Evolutionary conservation across 257 asterid species (phyloP).

Genomic region (Plectranthus barbatus): DNA sequence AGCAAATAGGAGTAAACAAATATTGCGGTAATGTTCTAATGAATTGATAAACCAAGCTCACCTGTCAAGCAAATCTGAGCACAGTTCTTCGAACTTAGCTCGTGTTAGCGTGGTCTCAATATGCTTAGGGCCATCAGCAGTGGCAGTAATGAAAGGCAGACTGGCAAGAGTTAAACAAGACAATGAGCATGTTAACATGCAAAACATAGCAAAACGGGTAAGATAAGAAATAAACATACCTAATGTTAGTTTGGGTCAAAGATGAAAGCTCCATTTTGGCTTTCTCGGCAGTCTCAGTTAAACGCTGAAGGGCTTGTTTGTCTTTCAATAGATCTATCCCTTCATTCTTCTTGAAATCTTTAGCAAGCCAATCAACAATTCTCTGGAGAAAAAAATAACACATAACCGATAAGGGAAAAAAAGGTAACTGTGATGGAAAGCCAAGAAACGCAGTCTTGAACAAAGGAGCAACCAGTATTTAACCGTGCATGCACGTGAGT

Average conservation of each 20-base stretch:
- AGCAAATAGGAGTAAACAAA: background rate
- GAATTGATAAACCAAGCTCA: constrained; percentile 14
- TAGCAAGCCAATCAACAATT: constrained; percentile 92
- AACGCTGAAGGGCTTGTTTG: constrained; percentile 98
- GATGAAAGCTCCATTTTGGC: constrained; percentile 98
- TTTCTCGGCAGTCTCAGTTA: constrained; percentile 96
- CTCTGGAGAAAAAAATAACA: constrained; percentile 41
- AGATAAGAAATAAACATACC: constrained; percentile 34
- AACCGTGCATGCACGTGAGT: background rate
- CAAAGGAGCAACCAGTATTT: background rate
- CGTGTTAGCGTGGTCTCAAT: constrained; percentile 90
- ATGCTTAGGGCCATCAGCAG: constrained; percentile 98
- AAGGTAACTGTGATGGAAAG: no score
- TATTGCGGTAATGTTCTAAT: background rate
- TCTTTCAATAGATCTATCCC: constrained; percentile 91
- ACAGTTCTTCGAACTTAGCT: constrained; percentile 84
- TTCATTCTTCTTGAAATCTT: constrained; percentile 70
- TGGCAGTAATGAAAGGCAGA: constrained; percentile 97
- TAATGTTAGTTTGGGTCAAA: constrained; percentile 78
- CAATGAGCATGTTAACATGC: background rate
- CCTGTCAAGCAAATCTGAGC: constrained; percentile 96
- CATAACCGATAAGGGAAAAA: background rate
- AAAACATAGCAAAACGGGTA: background rate
- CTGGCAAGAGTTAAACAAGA: constrained; percentile 28
- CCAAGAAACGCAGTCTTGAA: background rate